Percentiles rank a stretch among this genome's conserved stretches.
Conservation (phyloP, 2,329 filamentous ascomycete genomes). For the Metarhizium sp. region DNA sequence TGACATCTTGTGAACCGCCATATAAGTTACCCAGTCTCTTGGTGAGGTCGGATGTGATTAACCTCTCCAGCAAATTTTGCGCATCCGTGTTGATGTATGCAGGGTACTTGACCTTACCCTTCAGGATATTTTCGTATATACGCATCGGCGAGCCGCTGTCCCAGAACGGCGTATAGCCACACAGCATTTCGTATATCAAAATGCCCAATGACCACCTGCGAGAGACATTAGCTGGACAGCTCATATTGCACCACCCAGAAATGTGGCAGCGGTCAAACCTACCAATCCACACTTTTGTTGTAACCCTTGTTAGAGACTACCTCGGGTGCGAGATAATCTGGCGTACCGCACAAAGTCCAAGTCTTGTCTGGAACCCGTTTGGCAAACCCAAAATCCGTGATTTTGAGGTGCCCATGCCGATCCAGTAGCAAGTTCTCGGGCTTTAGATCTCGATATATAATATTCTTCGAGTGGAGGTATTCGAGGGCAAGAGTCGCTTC, state of each 20-base stretch:
- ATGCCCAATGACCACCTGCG: constrained; percentile 95
- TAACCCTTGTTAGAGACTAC: constrained; percentile 99
- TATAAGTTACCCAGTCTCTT: constrained; percentile 93
- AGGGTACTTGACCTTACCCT: constrained; percentile 92
- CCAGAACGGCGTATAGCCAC: constrained; percentile 98
- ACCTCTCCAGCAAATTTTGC: constrained; percentile 79
- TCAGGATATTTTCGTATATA: constrained; percentile 98
- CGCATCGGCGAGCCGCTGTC: constrained; percentile 96
- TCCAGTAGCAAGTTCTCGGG: constrained; percentile 89
- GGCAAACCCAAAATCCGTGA: constrained; percentile 97
- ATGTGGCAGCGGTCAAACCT: constrained; percentile 27
- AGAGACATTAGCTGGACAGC: not conserved
- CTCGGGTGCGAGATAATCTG: constrained; percentile 94
- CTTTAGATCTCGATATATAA: constrained; percentile 97
- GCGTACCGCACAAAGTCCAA: constrained; percentile 96
- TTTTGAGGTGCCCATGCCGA: constrained; percentile 89
- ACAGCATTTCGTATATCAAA: constrained; percentile 98
- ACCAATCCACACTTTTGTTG: constrained; percentile 99
- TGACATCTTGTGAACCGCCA: constrained; percentile 83
- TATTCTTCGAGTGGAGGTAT: constrained; percentile 88
- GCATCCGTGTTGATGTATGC: constrained; percentile 92
- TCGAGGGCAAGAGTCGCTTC: constrained; percentile 94
- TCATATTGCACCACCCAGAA: not conserved
- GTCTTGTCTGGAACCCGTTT: constrained; percentile 98
- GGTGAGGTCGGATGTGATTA: constrained; percentile 91